Percentiles rank a stretch among this genome's conserved stretches.
Conservation (phyloP, 495 filamentous ascomycete species). For the Xanthoparmelia taractica region DNA sequence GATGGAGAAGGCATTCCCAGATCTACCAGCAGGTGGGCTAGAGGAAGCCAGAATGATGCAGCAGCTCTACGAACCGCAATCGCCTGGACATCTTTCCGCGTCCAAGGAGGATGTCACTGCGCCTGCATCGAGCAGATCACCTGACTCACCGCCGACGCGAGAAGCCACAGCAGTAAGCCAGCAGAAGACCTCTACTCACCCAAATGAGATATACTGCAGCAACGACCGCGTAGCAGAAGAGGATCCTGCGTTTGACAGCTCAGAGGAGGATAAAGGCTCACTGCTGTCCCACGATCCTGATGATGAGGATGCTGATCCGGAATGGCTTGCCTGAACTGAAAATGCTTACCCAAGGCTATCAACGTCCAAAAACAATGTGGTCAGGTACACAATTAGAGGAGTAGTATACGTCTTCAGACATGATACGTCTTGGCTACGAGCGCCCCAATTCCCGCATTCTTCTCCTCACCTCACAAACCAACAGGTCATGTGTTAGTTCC, state of each 20-base stretch:
- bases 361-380: too few species aligned
- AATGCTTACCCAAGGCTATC: too few species aligned
- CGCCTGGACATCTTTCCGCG: not conserved
- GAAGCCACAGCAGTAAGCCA: constrained; percentile 23
- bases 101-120: not conserved
- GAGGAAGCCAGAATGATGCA: constrained; percentile 18
- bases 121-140: not conserved
- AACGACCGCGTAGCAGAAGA: constrained; percentile 18
- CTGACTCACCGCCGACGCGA: not conserved
- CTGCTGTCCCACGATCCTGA: constrained; percentile 56
- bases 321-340: constrained; percentile 44
- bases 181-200: not conserved
- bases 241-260: constrained; percentile 29
- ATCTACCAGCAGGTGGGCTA: constrained; percentile 26
- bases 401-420: too few species aligned
- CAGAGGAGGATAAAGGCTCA: constrained; percentile 37
- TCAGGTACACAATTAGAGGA: too few species aligned
- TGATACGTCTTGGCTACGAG: too few species aligned
- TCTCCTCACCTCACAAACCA: too few species aligned
- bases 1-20: constrained; percentile 5
- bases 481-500: too few species aligned
- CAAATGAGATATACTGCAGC: not conserved
- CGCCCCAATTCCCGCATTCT: too few species aligned
- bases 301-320: constrained; percentile 60
- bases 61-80: constrained; percentile 10